Base-by-base conservation (phyloP, 2,329 filamentous ascomycete species). In the Sclerotinia nivalis region DNA sequence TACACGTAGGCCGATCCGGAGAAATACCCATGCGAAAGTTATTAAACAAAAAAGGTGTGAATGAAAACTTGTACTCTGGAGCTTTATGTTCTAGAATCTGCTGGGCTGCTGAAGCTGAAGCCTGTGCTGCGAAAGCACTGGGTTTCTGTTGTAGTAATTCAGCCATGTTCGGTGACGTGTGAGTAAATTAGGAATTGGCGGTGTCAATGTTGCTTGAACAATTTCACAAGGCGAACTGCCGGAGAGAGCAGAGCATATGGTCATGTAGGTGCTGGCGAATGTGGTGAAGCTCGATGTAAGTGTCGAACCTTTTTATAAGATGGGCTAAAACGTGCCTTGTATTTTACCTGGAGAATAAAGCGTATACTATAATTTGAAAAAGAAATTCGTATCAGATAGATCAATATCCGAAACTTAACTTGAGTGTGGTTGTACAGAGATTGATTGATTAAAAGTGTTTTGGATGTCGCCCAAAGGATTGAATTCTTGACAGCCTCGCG, bases 21-120 rank as follows among this genome's bases (percentile, higher is more conserved):
- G 92, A 88, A 66, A 97, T 89, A 73, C 92, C 91, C 81, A 96
- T 94, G 73, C 93, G 89, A 81, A 96, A 93, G 74, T 91, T 93
- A 72, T 89, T 84, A 74, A 90, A 90, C 50, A 97, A 88, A 82
- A 97, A 97, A 60, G 93, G 91, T 45, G 88, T 90, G 85, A 97
- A 97, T 80, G 87, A 88, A 84, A 97, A 97, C 75, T 84, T 87
- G 82, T 92, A 91, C 71, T 79, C 76, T 6, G 84, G 83, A 6
- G 84, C 80, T 70, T 82, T 80, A 80, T 88, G 88, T 70, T 84
- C 81, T 75, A 90, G 86, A 79, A 91, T 87, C 64, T 79, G 77
- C 18, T 72, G 74, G n/a, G 61, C 61, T 52, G 61, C 61, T 34
- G 68, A 69, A 56, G 68, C 68, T 59, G 68, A 69, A 52, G 68